Base-by-base conservation (phyloP, 768 basidiomycete species). In the Naganishia antarctica region DNA sequence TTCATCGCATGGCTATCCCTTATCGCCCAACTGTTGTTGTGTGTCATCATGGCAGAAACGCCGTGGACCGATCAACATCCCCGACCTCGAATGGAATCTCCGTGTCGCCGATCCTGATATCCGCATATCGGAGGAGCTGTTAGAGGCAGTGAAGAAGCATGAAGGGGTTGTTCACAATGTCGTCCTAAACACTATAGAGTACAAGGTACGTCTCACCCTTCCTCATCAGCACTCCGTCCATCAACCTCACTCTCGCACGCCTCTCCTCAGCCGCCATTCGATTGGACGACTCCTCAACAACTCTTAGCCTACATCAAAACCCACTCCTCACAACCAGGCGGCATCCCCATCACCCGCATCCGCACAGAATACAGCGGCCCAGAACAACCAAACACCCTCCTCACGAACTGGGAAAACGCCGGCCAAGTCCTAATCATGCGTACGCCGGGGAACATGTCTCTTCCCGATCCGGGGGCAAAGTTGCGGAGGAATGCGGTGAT, bases 381-480 rank as follows among this genome's bases (percentile, higher is more conserved):
- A n/a, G 40, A 51, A 29, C 53, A 16, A 18, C 29, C n/a, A 1
- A 46, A 58, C 37, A 44, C 34, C 44, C 65, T 66, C 21, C 57
- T 67, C 26, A 23, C 25, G 13, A 12, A 44, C 3, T 67, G 66
- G 66, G 66, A 67, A 63, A 23, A 26, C 4, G 23, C 62, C 40
- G 66, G 66, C n/a, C 62, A 67, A 29, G 45, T 67, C 51, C 61
- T 67, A 16, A 67, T 67, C 66, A 63, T 63, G 61, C 66, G 66
- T 23, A 41, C 34, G 34, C 50, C 66, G n/a, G 51, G 48, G 28
- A 67, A 63, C 25, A 53, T 62, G 1, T 40, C 61, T 16, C 32
- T 67, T 2, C 61, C 66, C 16, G 61, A 62, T 28, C 61, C 60
- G 13, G 66, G 66, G 29, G 66, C 51, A 1, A 62, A 59, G 31